These are phyloP conservation scores for Brassica balearica DNA, from an alignment of 441 rosid genomes.

Conservation along the genomic window DNA sequence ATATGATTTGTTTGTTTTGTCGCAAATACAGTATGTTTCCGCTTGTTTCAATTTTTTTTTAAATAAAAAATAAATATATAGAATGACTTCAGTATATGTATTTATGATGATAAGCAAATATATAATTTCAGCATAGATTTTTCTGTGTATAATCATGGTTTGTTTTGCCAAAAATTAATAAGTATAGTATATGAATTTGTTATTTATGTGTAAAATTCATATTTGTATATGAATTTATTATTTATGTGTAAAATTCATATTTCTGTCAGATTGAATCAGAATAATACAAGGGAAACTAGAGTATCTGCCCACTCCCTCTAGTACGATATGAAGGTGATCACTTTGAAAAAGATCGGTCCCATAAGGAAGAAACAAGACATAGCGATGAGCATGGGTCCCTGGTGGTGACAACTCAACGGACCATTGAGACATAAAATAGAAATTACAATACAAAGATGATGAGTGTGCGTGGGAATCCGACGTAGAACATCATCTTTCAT, in stretches of 20 bases:
- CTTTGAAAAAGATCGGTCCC: constrained; percentile 25
- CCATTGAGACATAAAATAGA: constrained; percentile 33
- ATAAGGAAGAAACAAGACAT: constrained; percentile 38
- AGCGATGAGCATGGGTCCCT: constrained; percentile 29
- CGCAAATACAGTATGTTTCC: no score
- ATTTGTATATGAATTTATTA: not conserved
- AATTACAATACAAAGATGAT: constrained; percentile 18
- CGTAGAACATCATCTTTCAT: constrained; percentile 26
- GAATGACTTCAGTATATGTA: not conserved
- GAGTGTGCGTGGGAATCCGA: constrained; percentile 41
- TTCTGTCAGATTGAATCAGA: not conserved
- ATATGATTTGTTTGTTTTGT: not conserved
- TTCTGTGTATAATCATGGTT: not conserved
- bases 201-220: not conserved
- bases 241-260: not conserved
- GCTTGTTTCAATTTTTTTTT: no score
- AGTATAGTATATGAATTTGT: not conserved
- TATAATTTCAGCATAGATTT: not conserved
- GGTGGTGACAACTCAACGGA: constrained; percentile 39
- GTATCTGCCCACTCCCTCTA: not conserved
- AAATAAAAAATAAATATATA: no score
- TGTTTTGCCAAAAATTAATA: not conserved
- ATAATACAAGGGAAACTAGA: constrained; percentile 9
- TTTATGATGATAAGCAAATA: constrained; percentile 6
- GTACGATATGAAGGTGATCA: constrained; percentile 26